Percentiles rank a stretch among this genome's conserved stretches.
phyloP scores from a whole-genome alignment of 1,139 yeast genomes.

The Magnusiomyces fungicola region DNA sequence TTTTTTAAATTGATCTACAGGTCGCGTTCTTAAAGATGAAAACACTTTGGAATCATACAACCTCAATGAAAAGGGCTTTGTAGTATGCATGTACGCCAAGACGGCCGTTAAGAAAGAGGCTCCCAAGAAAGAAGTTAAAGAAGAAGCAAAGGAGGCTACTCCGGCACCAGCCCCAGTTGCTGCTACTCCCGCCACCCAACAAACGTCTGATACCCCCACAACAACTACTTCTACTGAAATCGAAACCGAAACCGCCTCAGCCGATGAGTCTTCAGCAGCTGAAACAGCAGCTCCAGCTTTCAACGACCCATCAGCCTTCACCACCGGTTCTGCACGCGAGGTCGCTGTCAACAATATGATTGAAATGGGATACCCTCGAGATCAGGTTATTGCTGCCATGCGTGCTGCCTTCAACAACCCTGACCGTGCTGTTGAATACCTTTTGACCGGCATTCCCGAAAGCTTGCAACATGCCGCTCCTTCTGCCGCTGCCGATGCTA shows the following conservation, averaged over 20 bases:
- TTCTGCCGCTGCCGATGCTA: slow-evolving; percentile 24
- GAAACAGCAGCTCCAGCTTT: slow-evolving; percentile 20
- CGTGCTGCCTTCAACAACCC: slow-evolving; percentile 97
- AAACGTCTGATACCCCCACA: slow-evolving; percentile 28
- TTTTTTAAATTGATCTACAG: slow-evolving; percentile 21
- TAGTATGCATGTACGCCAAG: slow-evolving; percentile 80
- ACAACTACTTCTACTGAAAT: slow-evolving; percentile 29
- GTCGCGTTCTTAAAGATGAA: slow-evolving; percentile 79
- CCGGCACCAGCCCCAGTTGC: slow-evolving; percentile 23
- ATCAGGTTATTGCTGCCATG: slow-evolving; percentile 82
- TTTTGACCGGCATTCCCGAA: slow-evolving; percentile 86
- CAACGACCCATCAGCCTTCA: slow-evolving; percentile 35
- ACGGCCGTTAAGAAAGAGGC: slow-evolving; percentile 20
- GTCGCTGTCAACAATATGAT: slow-evolving; percentile 69
- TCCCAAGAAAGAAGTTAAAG: slow-evolving; percentile 14
- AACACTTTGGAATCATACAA: slow-evolving; percentile 65
- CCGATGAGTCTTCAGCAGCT: slow-evolving; percentile 26
- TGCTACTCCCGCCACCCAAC: slow-evolving; percentile 27
- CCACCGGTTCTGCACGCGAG: slow-evolving; percentile 60
- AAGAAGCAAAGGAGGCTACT: slow-evolving; percentile 21
- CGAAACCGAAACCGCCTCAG: slow-evolving; percentile 27
- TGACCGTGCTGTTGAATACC: slow-evolving; percentile 94
- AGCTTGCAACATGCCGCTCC: slow-evolving; percentile 34
- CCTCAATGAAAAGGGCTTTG: slow-evolving; percentile 77
- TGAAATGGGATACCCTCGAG: slow-evolving; percentile 94